Conservation (phyloP, 2,329 filamentous ascomycete genomes). For the Biscogniauxia sp. region DNA sequence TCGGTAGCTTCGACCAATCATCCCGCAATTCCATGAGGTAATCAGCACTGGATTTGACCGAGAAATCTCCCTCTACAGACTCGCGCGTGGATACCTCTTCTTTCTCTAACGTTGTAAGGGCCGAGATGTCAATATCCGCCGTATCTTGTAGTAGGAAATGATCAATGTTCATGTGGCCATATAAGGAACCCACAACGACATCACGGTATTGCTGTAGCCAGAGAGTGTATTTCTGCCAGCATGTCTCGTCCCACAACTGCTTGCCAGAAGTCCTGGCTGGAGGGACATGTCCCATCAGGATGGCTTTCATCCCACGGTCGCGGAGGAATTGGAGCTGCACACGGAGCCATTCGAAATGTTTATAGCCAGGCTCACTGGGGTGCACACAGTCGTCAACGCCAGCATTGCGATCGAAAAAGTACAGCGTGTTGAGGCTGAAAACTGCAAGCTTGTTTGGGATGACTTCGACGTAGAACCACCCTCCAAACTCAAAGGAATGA, state of each 20-base stretch:
- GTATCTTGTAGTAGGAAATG: conserved; percentile 93
- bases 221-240: conserved; percentile 95
- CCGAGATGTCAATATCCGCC: conserved; percentile 65
- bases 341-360: conserved; percentile 94
- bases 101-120: conserved; percentile 33
- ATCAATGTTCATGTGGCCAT: conserved; percentile 98
- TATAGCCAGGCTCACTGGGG: conserved; percentile 80
- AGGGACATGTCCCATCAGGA: conserved; percentile 90
- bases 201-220: conserved; percentile 92
- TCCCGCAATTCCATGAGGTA: conserved; percentile 78
- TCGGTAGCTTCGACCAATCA: conserved; percentile 74
- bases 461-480: conserved; percentile 93
- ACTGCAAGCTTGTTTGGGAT: conserved; percentile 82
- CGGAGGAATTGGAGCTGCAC: conserved; percentile 84
- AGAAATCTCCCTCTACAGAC: conserved; percentile 52
- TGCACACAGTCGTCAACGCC: conserved; percentile 86
- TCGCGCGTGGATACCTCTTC: conserved; percentile 31
- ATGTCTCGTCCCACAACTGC: conserved; percentile 90
- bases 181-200: conserved; percentile 75
- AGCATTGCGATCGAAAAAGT: conserved; percentile 91
- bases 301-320: conserved; percentile 84
- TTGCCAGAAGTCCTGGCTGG: conserved; percentile 84
- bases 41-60: conserved; percentile 64
- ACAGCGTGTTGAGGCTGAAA: conserved; percentile 93
- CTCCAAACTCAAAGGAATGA: conserved; percentile 86